Conservation (phyloP, 169 alveolate species). For the Eimeria acervulina region DNA sequence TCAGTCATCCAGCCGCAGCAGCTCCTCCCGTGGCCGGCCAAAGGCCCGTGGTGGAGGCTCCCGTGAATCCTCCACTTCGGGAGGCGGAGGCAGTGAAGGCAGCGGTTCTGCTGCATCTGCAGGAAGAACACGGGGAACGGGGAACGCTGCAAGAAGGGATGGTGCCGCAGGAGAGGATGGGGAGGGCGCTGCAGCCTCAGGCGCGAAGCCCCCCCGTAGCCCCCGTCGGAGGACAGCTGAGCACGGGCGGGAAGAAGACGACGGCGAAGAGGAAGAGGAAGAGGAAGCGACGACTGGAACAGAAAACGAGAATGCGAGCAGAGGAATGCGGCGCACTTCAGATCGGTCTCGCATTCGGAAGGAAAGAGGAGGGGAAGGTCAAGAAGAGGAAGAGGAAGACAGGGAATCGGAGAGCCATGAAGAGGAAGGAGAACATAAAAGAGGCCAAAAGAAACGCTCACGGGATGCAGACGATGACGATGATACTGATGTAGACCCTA, state of each 20-base stretch:
- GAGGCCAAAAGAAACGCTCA: background rate
- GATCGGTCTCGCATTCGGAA: background rate
- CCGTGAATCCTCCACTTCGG: background rate
- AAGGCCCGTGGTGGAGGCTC: background rate
- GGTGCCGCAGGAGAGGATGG: background rate
- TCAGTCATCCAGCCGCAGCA: background rate
- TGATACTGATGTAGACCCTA: background rate
- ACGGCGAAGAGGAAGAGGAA: background rate
- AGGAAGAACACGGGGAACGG: background rate
- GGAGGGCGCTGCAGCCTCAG: background rate
- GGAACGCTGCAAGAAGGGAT: background rate
- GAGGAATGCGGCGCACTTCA: background rate
- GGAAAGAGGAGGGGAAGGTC: background rate
- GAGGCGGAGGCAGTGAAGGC: background rate
- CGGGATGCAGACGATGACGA: background rate
- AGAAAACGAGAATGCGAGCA: background rate
- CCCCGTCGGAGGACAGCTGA: slow-evolving; percentile 34
- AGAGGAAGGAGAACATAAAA: background rate
- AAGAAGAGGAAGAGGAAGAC: slow-evolving; percentile 1
- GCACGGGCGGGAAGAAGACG: background rate
- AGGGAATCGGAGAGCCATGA: background rate
- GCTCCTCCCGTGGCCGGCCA: background rate
- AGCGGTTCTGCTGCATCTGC: slow-evolving; percentile 1
- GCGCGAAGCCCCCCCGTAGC: background rate
- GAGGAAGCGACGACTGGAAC: background rate